These are phyloP conservation scores for Setaria italica DNA, from an alignment of 202 grass and related monocot genomes.

Conservation along the genomic window DNA sequence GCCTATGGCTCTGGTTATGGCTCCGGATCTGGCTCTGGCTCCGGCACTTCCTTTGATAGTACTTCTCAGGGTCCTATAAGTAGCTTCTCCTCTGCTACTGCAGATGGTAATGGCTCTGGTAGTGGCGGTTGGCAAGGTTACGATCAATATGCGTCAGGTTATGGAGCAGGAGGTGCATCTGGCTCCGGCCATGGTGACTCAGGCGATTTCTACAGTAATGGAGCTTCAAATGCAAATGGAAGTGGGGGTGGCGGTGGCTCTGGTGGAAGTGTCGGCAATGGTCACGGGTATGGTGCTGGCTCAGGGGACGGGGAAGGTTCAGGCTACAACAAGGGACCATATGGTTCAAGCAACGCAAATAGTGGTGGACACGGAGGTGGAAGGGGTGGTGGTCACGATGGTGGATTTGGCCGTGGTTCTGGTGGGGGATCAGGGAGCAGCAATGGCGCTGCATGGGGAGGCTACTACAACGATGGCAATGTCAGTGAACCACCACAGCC, in stretches of 20 bases:
- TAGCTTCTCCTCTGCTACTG: background rate
- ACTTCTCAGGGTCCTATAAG: background rate
- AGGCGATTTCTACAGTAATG: background rate
- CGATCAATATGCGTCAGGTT: background rate
- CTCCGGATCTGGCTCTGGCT: background rate
- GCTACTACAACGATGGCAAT: background rate
- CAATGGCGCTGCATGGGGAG: background rate
- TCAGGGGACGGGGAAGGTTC: background rate
- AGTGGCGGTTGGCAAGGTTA: background rate
- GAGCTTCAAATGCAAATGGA: constrained; percentile 1
- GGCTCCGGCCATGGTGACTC: constrained; percentile 22
- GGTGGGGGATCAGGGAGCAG: constrained; percentile 28
- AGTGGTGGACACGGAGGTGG: constrained; percentile 18
- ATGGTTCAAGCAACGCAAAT: background rate
- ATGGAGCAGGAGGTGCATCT: background rate
- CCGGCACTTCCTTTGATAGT: background rate
- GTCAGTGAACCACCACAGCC: background rate
- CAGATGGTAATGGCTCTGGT: background rate
- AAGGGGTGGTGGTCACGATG: background rate
- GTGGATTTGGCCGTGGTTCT: constrained; percentile 29
- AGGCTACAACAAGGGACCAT: background rate
- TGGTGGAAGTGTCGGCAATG: background rate
- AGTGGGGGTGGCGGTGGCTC: background rate
- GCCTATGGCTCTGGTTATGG: constrained; percentile 7
- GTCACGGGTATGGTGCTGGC: background rate